Evolutionary conservation across 176 grass and related monocot species (phyloP), one percentile per base, ranked within the genome.

Genomic region (Poa annua): DNA sequence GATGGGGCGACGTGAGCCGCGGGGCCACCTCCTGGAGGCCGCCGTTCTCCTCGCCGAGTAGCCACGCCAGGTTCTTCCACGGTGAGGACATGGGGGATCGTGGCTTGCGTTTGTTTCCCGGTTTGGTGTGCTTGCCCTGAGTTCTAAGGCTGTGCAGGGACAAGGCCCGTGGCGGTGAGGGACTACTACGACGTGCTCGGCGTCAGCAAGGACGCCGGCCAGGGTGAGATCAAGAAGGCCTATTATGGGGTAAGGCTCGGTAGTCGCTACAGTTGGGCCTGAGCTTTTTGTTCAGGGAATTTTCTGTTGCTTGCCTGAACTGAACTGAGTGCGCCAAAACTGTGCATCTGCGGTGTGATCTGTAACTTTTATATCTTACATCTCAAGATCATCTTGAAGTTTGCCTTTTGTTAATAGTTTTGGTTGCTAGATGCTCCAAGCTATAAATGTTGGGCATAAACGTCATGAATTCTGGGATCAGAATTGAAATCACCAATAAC

Each of bases 171-270:
- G 24, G 45, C 71, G 1, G 47, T 6, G 8, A 74, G 71, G 47
- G 71, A 74, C 71, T 74, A 74, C 71, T 74, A 74, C 2, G 71
- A 74, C 8, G 71, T 74, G 45, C 71, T 74, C 15, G 71, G 71
- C 2, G 71, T 74, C 8, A 74, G 8, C 3, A 74, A 74, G 45
- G 47, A 33, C 15, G 71, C 71, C 15, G 71, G 71, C 45, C 71
- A 74, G 71, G 45, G 71, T 25, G 71, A 74, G 71, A 74, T 74
- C 45, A 74, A 74, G 71, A 74, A 74, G 47, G 71, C 71, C 15
- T 74, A 74, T 52, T 74, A 74, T 7, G 71, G 14, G 71, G 71
- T 74, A 74, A 33, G 71, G 8, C 15, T 33, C 24, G 0, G 4
- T 74, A 2, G 14, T 51, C 7, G 0, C 4, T 74, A 4, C 14